Evolutionary conservation across 192 early-diverging fungal species (phyloP), one percentile per base, ranked within the genome.

Genomic region (Cetraspora pellucida): DNA sequence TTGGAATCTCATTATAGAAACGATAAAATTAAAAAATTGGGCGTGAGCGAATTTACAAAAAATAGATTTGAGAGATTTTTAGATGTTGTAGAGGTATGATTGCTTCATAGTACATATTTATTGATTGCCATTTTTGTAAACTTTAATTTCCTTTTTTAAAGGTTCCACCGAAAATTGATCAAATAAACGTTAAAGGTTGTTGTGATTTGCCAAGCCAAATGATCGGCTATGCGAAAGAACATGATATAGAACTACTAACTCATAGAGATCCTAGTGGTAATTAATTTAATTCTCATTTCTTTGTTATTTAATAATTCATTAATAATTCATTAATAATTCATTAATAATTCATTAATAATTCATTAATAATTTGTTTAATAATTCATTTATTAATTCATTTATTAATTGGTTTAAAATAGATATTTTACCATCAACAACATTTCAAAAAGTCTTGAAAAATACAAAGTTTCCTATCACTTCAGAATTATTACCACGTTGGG

Each of bases 41-140:
- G 59, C n/a, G 59, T 60, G 11, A 60, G 59, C n/a, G 59, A 60
- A 60, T 60, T 60, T 28, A 60, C 59, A 14, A 60, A 60, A 28
- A 60, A 60, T 28, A 25, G 25, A 60, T 28, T 60, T 14, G 59
- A 60, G 27, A 60, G 25, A 14, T 60, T 60, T 60, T 28, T 60
- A 30, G 14, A 60, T 5, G 59, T 27, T 0, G 59, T 60, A 28
- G 59, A 60, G 59, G 59, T 60, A 28, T 28, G 59, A 16, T 60
- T 23, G 21, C 2, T 2, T 28, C 23, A 28, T 58, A 23, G 5
- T 10, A 4, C 23, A 23, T n/a, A 58, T 23, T 23, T 17, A 0
- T 57, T 58, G 55, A 58, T 23, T 21, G 19, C 23, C 11, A 5
- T 60, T 60, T 14, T 60, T 59, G 19, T 11, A 59, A 14, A 14